Conservation (phyloP, 1,139 yeast genomes). For the Blastobotrys malaysiensis region DNA sequence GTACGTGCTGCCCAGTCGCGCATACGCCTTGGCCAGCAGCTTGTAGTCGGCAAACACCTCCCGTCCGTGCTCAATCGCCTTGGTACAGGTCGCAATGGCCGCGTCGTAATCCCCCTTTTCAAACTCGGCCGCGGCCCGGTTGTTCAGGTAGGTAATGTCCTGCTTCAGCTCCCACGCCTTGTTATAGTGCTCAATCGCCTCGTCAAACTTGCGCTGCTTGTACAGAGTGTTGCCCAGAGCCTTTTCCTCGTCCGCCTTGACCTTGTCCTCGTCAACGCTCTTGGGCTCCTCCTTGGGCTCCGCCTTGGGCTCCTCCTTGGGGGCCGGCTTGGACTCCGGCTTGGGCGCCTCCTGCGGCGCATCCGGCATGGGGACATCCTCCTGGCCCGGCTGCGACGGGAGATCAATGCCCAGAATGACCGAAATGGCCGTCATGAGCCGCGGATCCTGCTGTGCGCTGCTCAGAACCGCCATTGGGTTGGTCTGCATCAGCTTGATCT, state of each 20-base stretch:
- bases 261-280: constrained; percentile 36
- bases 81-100: constrained; percentile 73
- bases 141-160: constrained; percentile 91
- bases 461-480: constrained; percentile 66
- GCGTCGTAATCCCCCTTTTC: constrained; percentile 91
- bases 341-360: constrained; percentile 19
- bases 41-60: constrained; percentile 89
- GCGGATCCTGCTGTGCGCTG: constrained; percentile 69
- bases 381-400: constrained; percentile 36
- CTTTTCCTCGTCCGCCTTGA: constrained; percentile 72
- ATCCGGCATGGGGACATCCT: constrained; percentile 22
- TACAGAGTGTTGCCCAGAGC: constrained; percentile 82
- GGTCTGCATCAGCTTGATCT: constrained; percentile 56
- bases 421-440: constrained; percentile 85
- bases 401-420: constrained; percentile 75
- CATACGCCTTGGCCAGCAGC: constrained; percentile 84
- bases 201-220: constrained; percentile 85
- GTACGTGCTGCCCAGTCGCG: constrained; percentile 82
- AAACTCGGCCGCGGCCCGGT: constrained; percentile 95
- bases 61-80: constrained; percentile 86
- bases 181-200: constrained; percentile 80
- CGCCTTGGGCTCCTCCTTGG: constrained; percentile 22
- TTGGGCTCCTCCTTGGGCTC: constrained; percentile 30
- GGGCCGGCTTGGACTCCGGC: constrained; percentile 11
- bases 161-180: constrained; percentile 78